Evolutionary conservation across 2,329 filamentous ascomycete species (phyloP), one percentile per base, ranked within the genome.

Genomic region (Coleophoma cylindrospora): DNA sequence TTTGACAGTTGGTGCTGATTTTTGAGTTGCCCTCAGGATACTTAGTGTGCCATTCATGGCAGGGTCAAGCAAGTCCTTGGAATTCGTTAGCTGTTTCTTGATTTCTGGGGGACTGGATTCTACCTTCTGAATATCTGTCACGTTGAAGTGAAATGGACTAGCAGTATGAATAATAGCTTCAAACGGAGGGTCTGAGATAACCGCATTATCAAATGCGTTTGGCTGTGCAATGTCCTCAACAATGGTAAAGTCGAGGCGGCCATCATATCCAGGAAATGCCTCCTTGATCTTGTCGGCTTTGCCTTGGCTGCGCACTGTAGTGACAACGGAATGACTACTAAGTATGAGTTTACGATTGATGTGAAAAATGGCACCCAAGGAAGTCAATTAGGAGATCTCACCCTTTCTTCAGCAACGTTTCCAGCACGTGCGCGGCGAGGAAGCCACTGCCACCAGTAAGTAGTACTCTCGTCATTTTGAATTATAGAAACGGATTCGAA

Each of bases 141-240:
- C 61, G 13, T 60, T 58, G 51, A 61, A 64, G 40, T 65, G 59
- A 55, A 71, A 70, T 2, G 58, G 87, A 1, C 80, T 84, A 2
- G 85, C 84, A 8, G 84, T 88, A 65, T 89, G 85, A 50, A 89
- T 74, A 48, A 91, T 85, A 45, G 78, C 83, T 60, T 88, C 83
- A 57, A 91, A 52, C 8, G 50, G 49, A 6, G 91, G 87, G 0
- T 80, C 79, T 1, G 66, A 63, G 1, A 68, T 56, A 1, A 67
- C 63, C 49, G 64, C 54, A 61, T 76, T 65, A 50, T 86, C 77
- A 58, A 92, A 92, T 15, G 86, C 87, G 21, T 77, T 78, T 14
- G 81, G 75, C 55, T 81, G 64, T 0, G 84, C 83, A 55, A 94
- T 83, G 58, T 94, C 86, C 41, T 81, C 75, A 14, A 92, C 86